A percentile compares a stretch with the other conserved stretches of the same genome.
These are phyloP conservation scores for Nidula microcarpa DNA, from an alignment of 768 basidiomycete genomes.

Conservation along the genomic window DNA sequence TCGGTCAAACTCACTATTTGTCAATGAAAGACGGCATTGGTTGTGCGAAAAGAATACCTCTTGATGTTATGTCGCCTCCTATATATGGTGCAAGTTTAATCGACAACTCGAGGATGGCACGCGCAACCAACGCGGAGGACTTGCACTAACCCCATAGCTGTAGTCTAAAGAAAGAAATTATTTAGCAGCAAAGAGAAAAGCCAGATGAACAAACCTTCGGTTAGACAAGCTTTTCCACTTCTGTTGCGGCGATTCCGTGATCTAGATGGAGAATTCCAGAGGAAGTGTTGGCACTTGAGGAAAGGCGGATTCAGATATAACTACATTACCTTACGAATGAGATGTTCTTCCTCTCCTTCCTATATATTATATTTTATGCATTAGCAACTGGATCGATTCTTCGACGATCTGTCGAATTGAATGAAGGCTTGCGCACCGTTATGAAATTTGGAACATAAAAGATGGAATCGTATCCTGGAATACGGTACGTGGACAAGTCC, in stretches of 20 bases:
- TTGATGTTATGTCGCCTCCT: constrained; percentile 76
- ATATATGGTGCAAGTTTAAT: constrained; percentile 4
- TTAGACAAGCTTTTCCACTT: constrained; percentile 79
- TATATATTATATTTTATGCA: constrained; percentile 15
- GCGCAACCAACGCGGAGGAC: neutral
- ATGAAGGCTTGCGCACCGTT: constrained; percentile 28
- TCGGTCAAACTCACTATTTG: constrained; percentile 47
- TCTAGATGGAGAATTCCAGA: constrained; percentile 38
- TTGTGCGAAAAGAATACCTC: constrained; percentile 65
- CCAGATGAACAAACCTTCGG: constrained; percentile 48
- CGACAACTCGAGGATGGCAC: constrained; percentile 1
- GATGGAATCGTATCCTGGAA: constrained; percentile 32
- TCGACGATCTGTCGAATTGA: constrained; percentile 1
- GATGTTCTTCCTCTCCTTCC: constrained; percentile 70
- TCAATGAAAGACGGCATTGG: constrained; percentile 68
- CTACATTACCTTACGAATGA: constrained; percentile 66
- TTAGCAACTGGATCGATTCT: neutral
- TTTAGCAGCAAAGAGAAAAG: neutral
- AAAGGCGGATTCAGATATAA: constrained; percentile 4
- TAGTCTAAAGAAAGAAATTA: constrained; percentile 37
- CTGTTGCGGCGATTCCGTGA: constrained; percentile 70
- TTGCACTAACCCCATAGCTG: constrained; percentile 64
- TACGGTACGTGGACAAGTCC: constrained; percentile 22
- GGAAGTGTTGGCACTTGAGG: constrained; percentile 1
- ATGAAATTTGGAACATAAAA: constrained; percentile 79